Percentiles rank a stretch among this genome's conserved stretches.
phyloP scores from a whole-genome alignment of 2,329 filamentous ascomycete genomes.

The Alternaria gansuensis region DNA sequence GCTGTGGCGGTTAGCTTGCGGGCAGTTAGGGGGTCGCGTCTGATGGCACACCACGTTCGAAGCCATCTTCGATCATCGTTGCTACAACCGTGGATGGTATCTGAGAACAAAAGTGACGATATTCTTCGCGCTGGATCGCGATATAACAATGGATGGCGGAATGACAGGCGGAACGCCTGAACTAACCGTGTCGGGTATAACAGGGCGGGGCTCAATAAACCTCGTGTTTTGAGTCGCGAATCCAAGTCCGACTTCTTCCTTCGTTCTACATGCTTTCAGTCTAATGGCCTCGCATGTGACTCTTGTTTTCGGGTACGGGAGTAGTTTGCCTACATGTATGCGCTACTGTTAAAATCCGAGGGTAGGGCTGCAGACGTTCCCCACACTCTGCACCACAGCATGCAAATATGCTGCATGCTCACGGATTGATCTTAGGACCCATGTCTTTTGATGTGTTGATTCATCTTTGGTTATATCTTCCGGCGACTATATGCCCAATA shows the following conservation, averaged over 20 bases:
- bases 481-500: constrained; percentile 68
- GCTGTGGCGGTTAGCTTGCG: constrained; percentile 14
- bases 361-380: too few relatives aligned
- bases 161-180: neutral
- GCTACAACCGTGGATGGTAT: neutral
- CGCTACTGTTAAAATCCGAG: too few relatives aligned
- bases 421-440: neutral
- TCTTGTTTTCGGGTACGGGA: too few relatives aligned
- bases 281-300: too few relatives aligned
- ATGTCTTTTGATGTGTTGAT: neutral
- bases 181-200: neutral
- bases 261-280: neutral
- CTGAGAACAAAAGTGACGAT: neutral
- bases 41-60: neutral
- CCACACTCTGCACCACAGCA: too few relatives aligned
- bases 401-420: too few relatives aligned
- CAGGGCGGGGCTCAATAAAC: neutral
- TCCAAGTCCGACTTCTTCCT: neutral
- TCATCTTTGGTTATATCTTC: constrained; percentile 50
- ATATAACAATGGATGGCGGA: neutral
- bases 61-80: neutral
- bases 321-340: too few relatives aligned
- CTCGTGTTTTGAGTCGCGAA: neutral
- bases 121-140: neutral
- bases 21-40: neutral